Conservation (phyloP, 2,329 filamentous ascomycete genomes). For the Aaosphaeria pasadenensis region DNA sequence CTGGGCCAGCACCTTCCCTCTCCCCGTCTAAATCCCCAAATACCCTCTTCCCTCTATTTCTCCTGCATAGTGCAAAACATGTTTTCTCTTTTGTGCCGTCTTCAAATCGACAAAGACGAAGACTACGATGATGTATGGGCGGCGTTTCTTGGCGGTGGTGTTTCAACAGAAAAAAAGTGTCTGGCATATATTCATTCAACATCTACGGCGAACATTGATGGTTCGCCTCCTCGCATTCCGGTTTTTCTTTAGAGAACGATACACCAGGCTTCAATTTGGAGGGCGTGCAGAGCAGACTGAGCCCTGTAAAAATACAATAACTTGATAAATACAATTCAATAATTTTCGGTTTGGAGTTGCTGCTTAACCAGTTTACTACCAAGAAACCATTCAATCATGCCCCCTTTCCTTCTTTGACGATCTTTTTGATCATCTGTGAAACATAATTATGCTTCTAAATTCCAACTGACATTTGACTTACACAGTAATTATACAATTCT, state of each 20-base stretch:
- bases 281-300: too few relatives aligned
- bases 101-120: not conserved
- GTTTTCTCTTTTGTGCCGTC: not conserved
- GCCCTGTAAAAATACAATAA: too few relatives aligned
- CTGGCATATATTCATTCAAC: not conserved
- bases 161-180: not conserved
- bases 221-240: too few relatives aligned
- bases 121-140: not conserved
- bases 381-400: too few relatives aligned
- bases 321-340: too few relatives aligned
- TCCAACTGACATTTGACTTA: not conserved
- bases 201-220: not conserved
- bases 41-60: not conserved
- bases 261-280: too few relatives aligned
- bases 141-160: not conserved
- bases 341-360: not conserved
- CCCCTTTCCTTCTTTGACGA: not conserved
- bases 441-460: not conserved
- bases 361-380: not conserved
- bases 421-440: not conserved
- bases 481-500: too few relatives aligned
- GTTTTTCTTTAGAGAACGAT: too few relatives aligned
- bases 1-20: slow-evolving; percentile 89
- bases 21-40: slow-evolving; percentile 62
- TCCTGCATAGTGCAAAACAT: not conserved